These are phyloP conservation scores for Penicillium desertorum DNA, from an alignment of 495 filamentous ascomycete species.

Conservation along the genomic window DNA sequence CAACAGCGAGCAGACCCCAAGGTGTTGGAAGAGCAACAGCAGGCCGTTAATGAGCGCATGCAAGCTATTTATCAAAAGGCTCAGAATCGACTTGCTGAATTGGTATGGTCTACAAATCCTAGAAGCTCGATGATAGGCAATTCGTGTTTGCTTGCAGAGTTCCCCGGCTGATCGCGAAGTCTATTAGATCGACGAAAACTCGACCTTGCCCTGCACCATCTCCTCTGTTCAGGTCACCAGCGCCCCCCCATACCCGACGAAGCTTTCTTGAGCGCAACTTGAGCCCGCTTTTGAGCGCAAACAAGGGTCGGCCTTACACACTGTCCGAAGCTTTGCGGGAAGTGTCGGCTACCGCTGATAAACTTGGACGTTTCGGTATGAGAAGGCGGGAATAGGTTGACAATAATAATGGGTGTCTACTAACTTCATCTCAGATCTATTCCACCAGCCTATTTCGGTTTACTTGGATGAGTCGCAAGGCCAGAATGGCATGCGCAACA, in stretches of 20 bases:
- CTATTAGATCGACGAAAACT: constrained; percentile 71
- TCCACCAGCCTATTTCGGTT: constrained; percentile 76
- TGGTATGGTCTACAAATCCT: constrained; percentile 32
- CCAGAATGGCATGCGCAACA: constrained; percentile 59
- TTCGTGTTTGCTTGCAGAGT: constrained; percentile 9
- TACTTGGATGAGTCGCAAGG: constrained; percentile 71
- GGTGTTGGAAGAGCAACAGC: constrained; percentile 59
- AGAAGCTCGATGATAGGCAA: background rate
- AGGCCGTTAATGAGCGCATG: constrained; percentile 61
- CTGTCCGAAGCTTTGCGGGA: constrained; percentile 72
- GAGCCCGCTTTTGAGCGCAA: constrained; percentile 69
- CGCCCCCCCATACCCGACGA: constrained; percentile 70
- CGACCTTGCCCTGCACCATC: constrained; percentile 75
- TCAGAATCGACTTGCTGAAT: constrained; percentile 59
- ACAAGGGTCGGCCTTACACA: constrained; percentile 66
- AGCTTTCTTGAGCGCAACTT: constrained; percentile 78
- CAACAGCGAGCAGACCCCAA: constrained; percentile 61
- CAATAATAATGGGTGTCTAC: constrained; percentile 3
- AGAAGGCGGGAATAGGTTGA: background rate
- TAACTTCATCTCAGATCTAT: constrained; percentile 63
- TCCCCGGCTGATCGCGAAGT: constrained; percentile 15
- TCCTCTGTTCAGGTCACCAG: constrained; percentile 77
- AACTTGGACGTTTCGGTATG: constrained; percentile 78
- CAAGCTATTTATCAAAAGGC: constrained; percentile 64
- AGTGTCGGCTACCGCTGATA: constrained; percentile 64